These are phyloP conservation scores for Cnidoscolus chayamansa DNA, from an alignment of 441 rosid genomes.

Conservation along the genomic window DNA sequence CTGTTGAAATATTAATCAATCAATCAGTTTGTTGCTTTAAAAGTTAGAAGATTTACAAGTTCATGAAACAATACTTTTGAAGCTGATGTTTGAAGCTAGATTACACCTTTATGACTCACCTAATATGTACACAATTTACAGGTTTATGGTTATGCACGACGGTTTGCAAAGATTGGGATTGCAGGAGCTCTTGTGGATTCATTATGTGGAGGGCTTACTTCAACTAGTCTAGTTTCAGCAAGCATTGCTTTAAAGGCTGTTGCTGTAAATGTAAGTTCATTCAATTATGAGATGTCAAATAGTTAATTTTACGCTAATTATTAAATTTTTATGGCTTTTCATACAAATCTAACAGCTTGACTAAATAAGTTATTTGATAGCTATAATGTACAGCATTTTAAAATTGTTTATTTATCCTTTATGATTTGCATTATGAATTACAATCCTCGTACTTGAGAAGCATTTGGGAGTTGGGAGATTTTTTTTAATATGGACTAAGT, in stretches of 20 bases:
- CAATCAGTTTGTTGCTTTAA: background rate
- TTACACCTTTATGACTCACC: background rate
- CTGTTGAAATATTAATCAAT: background rate
- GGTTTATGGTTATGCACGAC: constrained; percentile 93
- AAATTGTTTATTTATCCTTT: background rate
- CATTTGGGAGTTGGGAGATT: background rate
- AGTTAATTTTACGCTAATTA: background rate
- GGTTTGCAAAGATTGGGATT: constrained; percentile 78
- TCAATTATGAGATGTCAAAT: background rate
- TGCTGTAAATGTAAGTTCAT: constrained; percentile 75
- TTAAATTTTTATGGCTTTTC: background rate
- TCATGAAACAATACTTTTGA: background rate
- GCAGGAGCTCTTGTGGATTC: constrained; percentile 67
- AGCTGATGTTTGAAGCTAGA: background rate
- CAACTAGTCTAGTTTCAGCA: constrained; percentile 74
- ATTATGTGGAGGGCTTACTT: constrained; percentile 59
- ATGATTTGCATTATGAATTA: background rate
- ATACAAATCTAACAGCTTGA: background rate
- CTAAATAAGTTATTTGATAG: background rate
- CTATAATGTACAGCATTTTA: too few species aligned
- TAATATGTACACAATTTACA: constrained; percentile 27
- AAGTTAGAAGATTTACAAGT: background rate
- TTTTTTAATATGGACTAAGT: background rate
- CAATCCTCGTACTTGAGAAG: background rate
- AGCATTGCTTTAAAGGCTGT: constrained; percentile 74